Evolutionary conservation across 2,329 filamentous ascomycete genomes (phyloP).

Genomic region (Ophiocordyceps polyrhachis-furcata): DNA sequence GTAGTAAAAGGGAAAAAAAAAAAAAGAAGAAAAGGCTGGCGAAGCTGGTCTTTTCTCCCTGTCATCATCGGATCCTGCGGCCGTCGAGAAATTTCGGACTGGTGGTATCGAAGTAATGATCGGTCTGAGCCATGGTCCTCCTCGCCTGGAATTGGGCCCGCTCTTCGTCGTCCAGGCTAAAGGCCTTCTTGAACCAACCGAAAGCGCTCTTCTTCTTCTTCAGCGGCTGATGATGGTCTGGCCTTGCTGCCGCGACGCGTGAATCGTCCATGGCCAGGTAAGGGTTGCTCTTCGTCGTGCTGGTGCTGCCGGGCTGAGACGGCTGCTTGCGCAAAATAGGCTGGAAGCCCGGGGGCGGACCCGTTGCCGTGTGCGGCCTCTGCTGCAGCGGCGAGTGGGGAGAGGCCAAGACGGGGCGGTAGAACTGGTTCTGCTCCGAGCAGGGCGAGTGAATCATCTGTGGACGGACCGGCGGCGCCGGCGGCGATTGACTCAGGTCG

Average conservation of each 20-base stretch:
- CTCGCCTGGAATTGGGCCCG: slow-evolving; percentile 38
- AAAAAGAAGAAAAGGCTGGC: neutral
- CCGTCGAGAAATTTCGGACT: slow-evolving; percentile 38
- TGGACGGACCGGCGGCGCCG: slow-evolving; percentile 8
- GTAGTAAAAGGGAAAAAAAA: neutral
- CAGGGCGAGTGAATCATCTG: slow-evolving; percentile 13
- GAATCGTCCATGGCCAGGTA: slow-evolving; percentile 9
- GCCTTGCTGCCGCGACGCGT: slow-evolving; percentile 4
- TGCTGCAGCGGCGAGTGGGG: slow-evolving; percentile 46
- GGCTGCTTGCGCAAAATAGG: slow-evolving; percentile 25
- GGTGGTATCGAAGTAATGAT: slow-evolving; percentile 29
- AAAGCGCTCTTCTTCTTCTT: slow-evolving; percentile 52
- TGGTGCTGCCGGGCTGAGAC: slow-evolving; percentile 34
- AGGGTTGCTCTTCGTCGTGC: slow-evolving; percentile 23
- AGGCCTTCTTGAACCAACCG: slow-evolving; percentile 51
- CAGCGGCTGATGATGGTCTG: slow-evolving; percentile 18
- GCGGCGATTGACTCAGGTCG: slow-evolving; percentile 7
- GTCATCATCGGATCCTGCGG: slow-evolving; percentile 21
- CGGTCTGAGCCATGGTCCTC: slow-evolving; percentile 24
- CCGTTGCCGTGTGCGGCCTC: slow-evolving; percentile 32
- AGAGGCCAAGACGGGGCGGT: slow-evolving; percentile 42
- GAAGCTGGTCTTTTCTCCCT: neutral
- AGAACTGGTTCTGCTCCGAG: slow-evolving; percentile 29
- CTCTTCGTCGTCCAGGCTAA: slow-evolving; percentile 45
- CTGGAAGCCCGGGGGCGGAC: slow-evolving; percentile 9